Conservation (phyloP, 148 eudicot genomes). For the Nyssa sinensis region DNA sequence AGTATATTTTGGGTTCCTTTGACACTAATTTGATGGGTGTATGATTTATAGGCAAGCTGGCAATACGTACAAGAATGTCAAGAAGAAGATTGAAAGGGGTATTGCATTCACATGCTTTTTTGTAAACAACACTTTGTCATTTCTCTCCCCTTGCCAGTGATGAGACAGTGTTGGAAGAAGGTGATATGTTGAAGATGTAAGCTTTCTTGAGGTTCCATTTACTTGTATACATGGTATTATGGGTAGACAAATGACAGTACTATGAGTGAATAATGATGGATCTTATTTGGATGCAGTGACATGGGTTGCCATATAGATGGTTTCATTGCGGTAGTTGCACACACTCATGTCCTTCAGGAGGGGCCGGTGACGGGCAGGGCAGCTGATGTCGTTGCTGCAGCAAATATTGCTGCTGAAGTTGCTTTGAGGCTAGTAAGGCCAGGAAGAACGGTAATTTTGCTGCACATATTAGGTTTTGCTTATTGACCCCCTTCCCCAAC, state of each 20-base stretch:
- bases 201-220: constrained; percentile 14
- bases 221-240: too few relatives aligned
- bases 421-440: constrained; percentile 92
- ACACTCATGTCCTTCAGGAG: constrained; percentile 75
- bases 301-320: constrained; percentile 96
- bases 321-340: constrained; percentile 83
- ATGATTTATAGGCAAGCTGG: constrained; percentile 56
- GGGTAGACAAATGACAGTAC: background rate
- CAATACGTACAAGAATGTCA: constrained; percentile 74
- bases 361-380: constrained; percentile 79
- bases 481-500: background rate
- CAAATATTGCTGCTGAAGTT: constrained; percentile 91
- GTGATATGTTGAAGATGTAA: constrained; percentile 83
- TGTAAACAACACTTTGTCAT: constrained; percentile 82
- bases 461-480: background rate
- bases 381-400: constrained; percentile 92
- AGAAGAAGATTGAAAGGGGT: constrained; percentile 95
- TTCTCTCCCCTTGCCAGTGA: constrained; percentile 84
- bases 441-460: constrained; percentile 63
- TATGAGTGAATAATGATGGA: background rate
- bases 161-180: constrained; percentile 74
- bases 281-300: constrained; percentile 53
- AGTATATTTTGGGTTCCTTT: background rate
- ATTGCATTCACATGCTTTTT: constrained; percentile 91
- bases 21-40: background rate